These are phyloP conservation scores for Debaryomyces psychrophilus DNA, from an alignment of 1,139 yeast species.

Conservation along the genomic window DNA sequence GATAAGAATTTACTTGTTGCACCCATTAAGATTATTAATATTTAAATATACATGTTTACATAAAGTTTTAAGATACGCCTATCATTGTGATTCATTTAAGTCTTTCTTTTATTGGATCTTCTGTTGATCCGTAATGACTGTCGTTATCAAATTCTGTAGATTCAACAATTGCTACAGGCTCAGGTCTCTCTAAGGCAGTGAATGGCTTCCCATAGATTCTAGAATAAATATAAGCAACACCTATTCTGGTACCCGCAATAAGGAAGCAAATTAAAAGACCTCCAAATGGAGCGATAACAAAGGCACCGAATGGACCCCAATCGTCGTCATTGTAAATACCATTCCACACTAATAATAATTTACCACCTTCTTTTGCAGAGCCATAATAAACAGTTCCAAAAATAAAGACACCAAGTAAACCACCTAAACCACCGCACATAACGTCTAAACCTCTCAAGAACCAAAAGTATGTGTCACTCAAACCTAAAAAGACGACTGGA, in stretches of 20 bases:
- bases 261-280: slow-evolving; percentile 63
- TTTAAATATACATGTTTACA: slow-evolving; percentile 2
- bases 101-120: slow-evolving; percentile 12
- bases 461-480: slow-evolving; percentile 62
- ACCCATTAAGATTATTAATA: background rate
- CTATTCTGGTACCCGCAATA: slow-evolving; percentile 55
- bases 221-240: slow-evolving; percentile 38
- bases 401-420: slow-evolving; percentile 74
- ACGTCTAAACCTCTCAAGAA: slow-evolving; percentile 81
- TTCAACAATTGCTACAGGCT: slow-evolving; percentile 18
- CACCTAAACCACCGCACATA: slow-evolving; percentile 82
- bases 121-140: slow-evolving; percentile 19
- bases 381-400: slow-evolving; percentile 82
- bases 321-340: slow-evolving; percentile 78
- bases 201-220: slow-evolving; percentile 48
- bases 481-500: slow-evolving; percentile 83
- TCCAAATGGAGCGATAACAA: slow-evolving; percentile 87
- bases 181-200: slow-evolving; percentile 59
- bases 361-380: slow-evolving; percentile 77
- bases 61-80: background rate
- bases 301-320: slow-evolving; percentile 96
- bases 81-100: background rate
- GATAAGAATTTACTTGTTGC: background rate
- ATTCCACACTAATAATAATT: slow-evolving; percentile 66
- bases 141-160: slow-evolving; percentile 14